Percentiles rank a stretch among this genome's conserved stretches.
phyloP scores from a whole-genome alignment of 768 basidiomycete species.

The Psilocybe cyanescens region DNA sequence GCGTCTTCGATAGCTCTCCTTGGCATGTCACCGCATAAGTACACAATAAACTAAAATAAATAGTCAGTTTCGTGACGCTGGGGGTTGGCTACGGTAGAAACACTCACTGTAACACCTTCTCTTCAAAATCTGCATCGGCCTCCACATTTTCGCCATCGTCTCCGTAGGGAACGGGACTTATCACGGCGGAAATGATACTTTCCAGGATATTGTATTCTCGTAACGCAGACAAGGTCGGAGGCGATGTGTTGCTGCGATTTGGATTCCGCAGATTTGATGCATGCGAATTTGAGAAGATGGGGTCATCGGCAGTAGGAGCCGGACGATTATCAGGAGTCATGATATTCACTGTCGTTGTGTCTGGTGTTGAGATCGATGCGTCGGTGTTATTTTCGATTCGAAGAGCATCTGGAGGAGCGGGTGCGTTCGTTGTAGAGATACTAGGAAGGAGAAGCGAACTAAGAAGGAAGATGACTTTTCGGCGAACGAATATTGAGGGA shows the following conservation, averaged over 20 bases:
- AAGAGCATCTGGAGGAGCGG: constrained; percentile 17
- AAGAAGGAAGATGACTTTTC: constrained; percentile 81
- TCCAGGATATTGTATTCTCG: constrained; percentile 47
- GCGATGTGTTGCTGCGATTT: constrained; percentile 53
- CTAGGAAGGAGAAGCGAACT: constrained; percentile 67
- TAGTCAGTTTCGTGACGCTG: not conserved
- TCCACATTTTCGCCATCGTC: constrained; percentile 66
- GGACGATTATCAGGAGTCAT: constrained; percentile 24
- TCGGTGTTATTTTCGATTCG: constrained; percentile 14
- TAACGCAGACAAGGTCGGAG: constrained; percentile 52
- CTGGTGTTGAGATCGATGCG: constrained; percentile 6
- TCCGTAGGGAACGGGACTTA: constrained; percentile 63
- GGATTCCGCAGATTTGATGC: constrained; percentile 64
- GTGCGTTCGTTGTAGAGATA: constrained; percentile 15
- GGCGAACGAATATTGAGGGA: constrained; percentile 74
- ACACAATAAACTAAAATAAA: constrained; percentile 45
- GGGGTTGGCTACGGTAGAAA: not conserved
- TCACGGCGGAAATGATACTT: constrained; percentile 54
- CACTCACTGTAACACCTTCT: constrained; percentile 60
- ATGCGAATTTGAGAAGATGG: constrained; percentile 76
- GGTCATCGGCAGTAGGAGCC: constrained; percentile 25
- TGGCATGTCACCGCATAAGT: constrained; percentile 52
- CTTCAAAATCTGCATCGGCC: constrained; percentile 65
- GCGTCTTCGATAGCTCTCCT: constrained; percentile 29
- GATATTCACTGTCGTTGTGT: constrained; percentile 19